phyloP scores from a whole-genome alignment of 768 basidiomycete species.

The Trametes cingulata region DNA sequence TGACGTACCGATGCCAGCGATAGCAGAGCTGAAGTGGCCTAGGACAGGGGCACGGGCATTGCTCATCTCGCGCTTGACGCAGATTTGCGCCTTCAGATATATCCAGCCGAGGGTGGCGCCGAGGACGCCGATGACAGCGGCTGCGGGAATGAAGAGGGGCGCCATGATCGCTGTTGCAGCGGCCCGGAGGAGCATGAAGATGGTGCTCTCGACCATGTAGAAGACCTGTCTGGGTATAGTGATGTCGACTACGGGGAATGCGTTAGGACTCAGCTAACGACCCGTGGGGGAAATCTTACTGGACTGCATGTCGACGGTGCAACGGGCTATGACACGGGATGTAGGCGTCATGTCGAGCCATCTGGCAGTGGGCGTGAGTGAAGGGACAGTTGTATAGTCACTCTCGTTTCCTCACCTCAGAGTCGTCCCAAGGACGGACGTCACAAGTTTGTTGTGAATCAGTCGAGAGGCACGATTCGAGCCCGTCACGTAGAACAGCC shows the following conservation, averaged over 20 bases:
- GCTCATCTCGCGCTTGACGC: constrained; percentile 59
- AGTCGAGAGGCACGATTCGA: constrained; percentile 52
- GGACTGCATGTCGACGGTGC: constrained; percentile 62
- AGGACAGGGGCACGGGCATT: constrained; percentile 50
- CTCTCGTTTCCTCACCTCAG: constrained; percentile 49
- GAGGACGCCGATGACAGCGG: constrained; percentile 35
- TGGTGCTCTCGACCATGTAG: constrained; percentile 33
- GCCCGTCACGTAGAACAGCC: constrained; percentile 46
- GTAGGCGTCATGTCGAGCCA: constrained; percentile 53
- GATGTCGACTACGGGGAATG: constrained; percentile 35
- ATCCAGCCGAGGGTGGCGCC: constrained; percentile 47
- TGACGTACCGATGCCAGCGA: constrained; percentile 45
- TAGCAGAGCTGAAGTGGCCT: constrained; percentile 52
- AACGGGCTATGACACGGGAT: constrained; percentile 62
- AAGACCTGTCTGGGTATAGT: constrained; percentile 31
- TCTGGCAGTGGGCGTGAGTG: constrained; percentile 25
- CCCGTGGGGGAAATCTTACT: constrained; percentile 16
- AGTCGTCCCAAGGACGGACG: constrained; percentile 59
- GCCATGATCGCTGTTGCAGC: constrained; percentile 39
- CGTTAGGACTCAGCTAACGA: no score
- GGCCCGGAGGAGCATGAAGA: constrained; percentile 39
- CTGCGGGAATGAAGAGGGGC: constrained; percentile 44
- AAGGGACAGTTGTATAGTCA: background rate
- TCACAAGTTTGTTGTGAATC: constrained; percentile 54
- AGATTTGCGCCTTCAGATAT: constrained; percentile 57